Percentiles rank a stretch among this genome's conserved stretches.
Conservation (phyloP, 2,329 filamentous ascomycete genomes). For the Phyllosticta citribraziliensis region DNA sequence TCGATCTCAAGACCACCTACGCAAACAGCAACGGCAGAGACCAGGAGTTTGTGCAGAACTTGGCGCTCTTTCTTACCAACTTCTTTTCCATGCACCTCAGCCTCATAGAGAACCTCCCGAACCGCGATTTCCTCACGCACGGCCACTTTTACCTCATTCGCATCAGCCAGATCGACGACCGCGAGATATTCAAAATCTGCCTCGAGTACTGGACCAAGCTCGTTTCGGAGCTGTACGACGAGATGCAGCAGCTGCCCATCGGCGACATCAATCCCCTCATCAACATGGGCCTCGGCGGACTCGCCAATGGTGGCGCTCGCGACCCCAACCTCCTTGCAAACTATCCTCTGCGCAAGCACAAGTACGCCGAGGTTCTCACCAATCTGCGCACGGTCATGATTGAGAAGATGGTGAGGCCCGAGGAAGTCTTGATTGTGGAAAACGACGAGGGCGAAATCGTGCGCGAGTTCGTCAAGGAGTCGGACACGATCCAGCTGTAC, state of each 20-base stretch:
- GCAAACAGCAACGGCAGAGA: constrained; percentile 83
- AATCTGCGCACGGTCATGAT: constrained; percentile 98
- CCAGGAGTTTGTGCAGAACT: constrained; percentile 95
- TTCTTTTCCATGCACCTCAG: constrained; percentile 89
- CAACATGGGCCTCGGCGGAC: constrained; percentile 57
- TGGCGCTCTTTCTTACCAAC: constrained; percentile 91
- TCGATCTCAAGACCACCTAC: constrained; percentile 88
- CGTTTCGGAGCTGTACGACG: constrained; percentile 94
- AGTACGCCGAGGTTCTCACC: constrained; percentile 87
- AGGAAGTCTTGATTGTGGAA: constrained; percentile 98
- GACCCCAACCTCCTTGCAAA: constrained; percentile 78
- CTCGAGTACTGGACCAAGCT: constrained; percentile 99
- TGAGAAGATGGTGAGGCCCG: constrained; percentile 97
- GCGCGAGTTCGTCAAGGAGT: constrained; percentile 98
- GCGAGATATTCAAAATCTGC: constrained; percentile 99
- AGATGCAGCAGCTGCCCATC: constrained; percentile 94
- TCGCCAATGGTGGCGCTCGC: constrained; percentile 71
- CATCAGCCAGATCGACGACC: constrained; percentile 96
- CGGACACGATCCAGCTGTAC: constrained; percentile 97
- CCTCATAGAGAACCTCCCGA: constrained; percentile 90
- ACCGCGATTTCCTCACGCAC: constrained; percentile 87
- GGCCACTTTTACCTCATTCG: constrained; percentile 97
- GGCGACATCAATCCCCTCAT: constrained; percentile 86
- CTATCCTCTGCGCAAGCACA: constrained; percentile 93
- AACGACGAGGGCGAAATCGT: constrained; percentile 99